Evolutionary conservation across 352 stramenopile species (phyloP), one percentile per base, ranked within the genome.

Genomic region (Globisporangium recalcitrans): DNA sequence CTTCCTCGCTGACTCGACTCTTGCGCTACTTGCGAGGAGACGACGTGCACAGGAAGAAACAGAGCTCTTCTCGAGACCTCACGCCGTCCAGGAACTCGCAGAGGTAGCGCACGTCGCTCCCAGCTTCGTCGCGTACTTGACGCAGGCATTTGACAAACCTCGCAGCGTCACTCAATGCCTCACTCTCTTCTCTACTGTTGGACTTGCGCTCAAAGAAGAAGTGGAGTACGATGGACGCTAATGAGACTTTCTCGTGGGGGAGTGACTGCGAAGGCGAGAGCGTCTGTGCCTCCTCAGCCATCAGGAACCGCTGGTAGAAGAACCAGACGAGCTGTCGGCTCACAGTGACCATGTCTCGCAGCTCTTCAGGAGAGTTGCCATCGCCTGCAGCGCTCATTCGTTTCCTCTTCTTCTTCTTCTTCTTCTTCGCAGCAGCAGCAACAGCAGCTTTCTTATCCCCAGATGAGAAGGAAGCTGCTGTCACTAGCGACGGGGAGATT

Each of bases 301-400:
- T 73, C 6, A 88, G 58, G 51, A 87, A 87, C 13, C 74, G 74
- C 46, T 88, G 76, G 56, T 88, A 88, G 51, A 90, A 79, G 7
- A 68, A 52, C 71, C 70, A 82, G 2, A 82, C 68, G 14, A 90
- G 52, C 44, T 83, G 69, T n/a, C 71, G 57, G 56, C 69, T 74
- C 6, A 54, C 47, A 21, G 40, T 21, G 8, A 71, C 14, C 9
- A 71, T 29, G 29, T 60, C 55, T 14, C 54, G 54, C 4, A 38
- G 24, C 29, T 55, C 26, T 19, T 60, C 44, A 1, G 22, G 24
- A 47, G 71, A 47, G 44, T 67, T 29, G 3, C 31, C 13, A 36
- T 38, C 26, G 14, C 13, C 38, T 36, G 59, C 22, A 13, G 11
- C 19, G 1, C 14, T 34, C 13, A 3, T 36, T 10, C 21, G 11